A percentile compares a stretch with the other conserved stretches of the same genome.
phyloP scores from a whole-genome alignment of 2,329 filamentous ascomycete genomes.

The Botrytis fragariae region DNA sequence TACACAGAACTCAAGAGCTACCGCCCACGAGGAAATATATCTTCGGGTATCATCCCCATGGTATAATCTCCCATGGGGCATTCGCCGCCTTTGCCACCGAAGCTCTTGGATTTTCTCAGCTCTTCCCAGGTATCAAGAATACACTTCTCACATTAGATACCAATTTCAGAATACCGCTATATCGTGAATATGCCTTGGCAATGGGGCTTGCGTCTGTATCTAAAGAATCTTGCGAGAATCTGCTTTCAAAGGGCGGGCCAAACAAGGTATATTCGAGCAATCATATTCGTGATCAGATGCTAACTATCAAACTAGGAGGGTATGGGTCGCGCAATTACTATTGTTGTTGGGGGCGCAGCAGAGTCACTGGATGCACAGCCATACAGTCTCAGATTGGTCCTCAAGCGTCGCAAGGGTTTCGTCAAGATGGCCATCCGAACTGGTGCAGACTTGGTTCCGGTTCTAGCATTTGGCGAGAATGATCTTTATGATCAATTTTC shows the following conservation, averaged over 20 bases:
- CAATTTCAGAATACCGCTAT: constrained; percentile 91
- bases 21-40: constrained; percentile 87
- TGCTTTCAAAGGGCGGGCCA: constrained; percentile 73
- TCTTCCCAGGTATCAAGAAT: constrained; percentile 95
- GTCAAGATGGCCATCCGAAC: constrained; percentile 88
- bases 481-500: constrained; percentile 90
- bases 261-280: constrained; percentile 47
- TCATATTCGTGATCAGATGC: not conserved
- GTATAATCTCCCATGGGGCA: constrained; percentile 95
- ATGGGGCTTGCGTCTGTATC: constrained; percentile 88
- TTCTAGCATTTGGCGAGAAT: constrained; percentile 92
- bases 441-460: constrained; percentile 91
- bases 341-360: constrained; percentile 88
- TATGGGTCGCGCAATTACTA: constrained; percentile 93
- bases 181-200: constrained; percentile 88
- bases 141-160: constrained; percentile 89
- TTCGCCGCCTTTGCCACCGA: constrained; percentile 91
- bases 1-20: constrained; percentile 81
- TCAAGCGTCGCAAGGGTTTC: constrained; percentile 85
- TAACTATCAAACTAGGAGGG: constrained; percentile 54
- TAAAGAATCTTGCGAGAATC: constrained; percentile 85
- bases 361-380: constrained; percentile 90
- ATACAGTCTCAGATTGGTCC: constrained; percentile 70
- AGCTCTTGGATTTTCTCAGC: constrained; percentile 77
- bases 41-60: constrained; percentile 95